Evolutionary conservation across 129 eudicot species (phyloP).

Genomic region (Lactuca saligna): DNA sequence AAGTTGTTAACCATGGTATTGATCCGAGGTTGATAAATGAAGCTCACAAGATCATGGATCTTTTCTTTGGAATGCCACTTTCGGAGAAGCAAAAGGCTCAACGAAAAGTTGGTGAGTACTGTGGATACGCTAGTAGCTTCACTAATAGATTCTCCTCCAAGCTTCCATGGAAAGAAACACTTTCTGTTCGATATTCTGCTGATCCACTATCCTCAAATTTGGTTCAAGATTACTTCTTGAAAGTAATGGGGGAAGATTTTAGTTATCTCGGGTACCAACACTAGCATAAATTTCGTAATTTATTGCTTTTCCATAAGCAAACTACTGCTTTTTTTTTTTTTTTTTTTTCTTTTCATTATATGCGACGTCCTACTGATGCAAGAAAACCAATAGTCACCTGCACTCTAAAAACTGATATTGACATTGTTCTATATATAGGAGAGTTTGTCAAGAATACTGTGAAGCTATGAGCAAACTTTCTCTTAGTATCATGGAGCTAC

Average conservation of each 20-base stretch:
- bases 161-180: slow-evolving; percentile 96
- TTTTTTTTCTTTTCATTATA: neutral
- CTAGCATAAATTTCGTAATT: neutral
- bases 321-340: neutral
- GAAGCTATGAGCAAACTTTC: slow-evolving; percentile 73
- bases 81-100: slow-evolving; percentile 54
- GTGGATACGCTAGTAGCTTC: slow-evolving; percentile 90
- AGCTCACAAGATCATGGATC: slow-evolving; percentile 52
- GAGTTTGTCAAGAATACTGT: slow-evolving; percentile 67
- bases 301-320: neutral
- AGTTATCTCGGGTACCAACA: slow-evolving; percentile 63
- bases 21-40: slow-evolving; percentile 49
- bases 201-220: slow-evolving; percentile 28
- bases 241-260: slow-evolving; percentile 61
- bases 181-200: slow-evolving; percentile 54
- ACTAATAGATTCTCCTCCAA: slow-evolving; percentile 73
- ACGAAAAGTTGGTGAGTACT: slow-evolving; percentile 56
- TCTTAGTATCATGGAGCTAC: slow-evolving; percentile 67
- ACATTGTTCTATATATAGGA: slow-evolving; percentile 45
- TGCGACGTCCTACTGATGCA: neutral
- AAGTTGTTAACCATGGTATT: slow-evolving; percentile 75
- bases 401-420: neutral
- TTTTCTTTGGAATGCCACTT: slow-evolving; percentile 60
- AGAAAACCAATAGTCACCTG: slow-evolving; percentile 2
- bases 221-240: slow-evolving; percentile 55